Percentiles rank a stretch among this genome's conserved stretches.
These are phyloP conservation scores for Cladorrhinum samala DNA, from an alignment of 495 filamentous ascomycete species.

Conservation along the genomic window DNA sequence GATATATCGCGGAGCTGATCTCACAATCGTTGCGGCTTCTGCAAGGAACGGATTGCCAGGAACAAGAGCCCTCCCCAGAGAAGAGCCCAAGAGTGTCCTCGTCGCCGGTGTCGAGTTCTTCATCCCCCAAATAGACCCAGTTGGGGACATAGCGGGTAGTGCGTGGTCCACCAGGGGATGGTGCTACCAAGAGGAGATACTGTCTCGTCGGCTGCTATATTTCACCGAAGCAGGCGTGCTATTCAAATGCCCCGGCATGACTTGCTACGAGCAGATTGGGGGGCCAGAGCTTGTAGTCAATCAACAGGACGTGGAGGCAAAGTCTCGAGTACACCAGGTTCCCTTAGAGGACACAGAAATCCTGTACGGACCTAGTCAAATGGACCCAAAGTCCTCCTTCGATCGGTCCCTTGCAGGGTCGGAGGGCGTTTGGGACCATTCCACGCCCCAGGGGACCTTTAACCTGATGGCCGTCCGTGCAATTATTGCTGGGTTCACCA, in stretches of 20 bases:
- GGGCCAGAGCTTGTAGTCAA: background rate
- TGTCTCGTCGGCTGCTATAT: background rate
- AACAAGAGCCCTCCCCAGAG: background rate
- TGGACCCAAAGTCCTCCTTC: background rate
- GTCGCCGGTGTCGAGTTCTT: background rate
- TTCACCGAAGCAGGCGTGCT: background rate
- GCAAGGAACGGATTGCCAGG: background rate
- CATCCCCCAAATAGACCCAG: background rate
- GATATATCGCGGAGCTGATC: background rate
- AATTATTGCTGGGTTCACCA: background rate
- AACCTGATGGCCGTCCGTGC: background rate
- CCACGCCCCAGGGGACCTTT: background rate
- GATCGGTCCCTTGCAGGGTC: background rate
- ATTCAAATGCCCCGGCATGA: background rate
- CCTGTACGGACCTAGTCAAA: background rate
- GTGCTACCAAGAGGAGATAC: constrained; percentile 2
- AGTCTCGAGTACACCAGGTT: background rate
- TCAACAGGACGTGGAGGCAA: background rate
- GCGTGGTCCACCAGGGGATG: background rate
- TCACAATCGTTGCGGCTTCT: background rate
- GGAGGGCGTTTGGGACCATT: background rate
- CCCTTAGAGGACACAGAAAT: background rate
- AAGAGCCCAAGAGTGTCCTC: background rate
- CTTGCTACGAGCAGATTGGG: background rate
- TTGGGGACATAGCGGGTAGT: background rate